phyloP scores from a whole-genome alignment of 2,329 filamentous ascomycete genomes.

The Leptosphaerulina australis region DNA sequence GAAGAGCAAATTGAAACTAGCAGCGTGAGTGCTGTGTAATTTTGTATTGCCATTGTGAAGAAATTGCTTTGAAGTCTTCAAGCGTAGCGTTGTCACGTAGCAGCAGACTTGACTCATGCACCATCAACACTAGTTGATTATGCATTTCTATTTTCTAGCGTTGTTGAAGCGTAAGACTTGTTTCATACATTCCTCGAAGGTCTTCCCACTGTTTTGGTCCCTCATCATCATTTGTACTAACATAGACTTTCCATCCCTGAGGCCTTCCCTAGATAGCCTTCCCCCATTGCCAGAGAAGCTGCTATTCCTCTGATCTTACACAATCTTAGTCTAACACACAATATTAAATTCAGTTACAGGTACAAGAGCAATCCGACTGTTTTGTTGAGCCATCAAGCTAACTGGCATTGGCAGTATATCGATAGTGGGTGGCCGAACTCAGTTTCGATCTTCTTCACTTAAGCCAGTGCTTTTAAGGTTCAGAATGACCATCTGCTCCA shows the following conservation, averaged over 20 bases:
- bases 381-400: not conserved
- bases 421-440: not conserved
- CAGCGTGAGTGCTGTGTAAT: not conserved
- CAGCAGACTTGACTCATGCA: not conserved
- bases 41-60: not conserved
- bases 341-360: no score
- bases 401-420: not conserved
- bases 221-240: no score
- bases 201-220: not conserved
- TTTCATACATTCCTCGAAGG: not conserved
- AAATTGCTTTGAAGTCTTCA: not conserved
- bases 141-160: not conserved
- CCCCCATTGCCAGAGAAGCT: no score
- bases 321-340: no score
- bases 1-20: not conserved
- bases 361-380: no score
- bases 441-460: not conserved
- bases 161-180: not conserved
- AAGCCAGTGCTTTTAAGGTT: not conserved
- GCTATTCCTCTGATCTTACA: no score
- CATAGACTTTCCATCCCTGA: no score
- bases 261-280: no score
- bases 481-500: not conserved
- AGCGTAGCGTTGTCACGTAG: not conserved
- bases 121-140: not conserved